phyloP scores from a whole-genome alignment of 331 rosid species.

The Arachis monticola region DNA sequence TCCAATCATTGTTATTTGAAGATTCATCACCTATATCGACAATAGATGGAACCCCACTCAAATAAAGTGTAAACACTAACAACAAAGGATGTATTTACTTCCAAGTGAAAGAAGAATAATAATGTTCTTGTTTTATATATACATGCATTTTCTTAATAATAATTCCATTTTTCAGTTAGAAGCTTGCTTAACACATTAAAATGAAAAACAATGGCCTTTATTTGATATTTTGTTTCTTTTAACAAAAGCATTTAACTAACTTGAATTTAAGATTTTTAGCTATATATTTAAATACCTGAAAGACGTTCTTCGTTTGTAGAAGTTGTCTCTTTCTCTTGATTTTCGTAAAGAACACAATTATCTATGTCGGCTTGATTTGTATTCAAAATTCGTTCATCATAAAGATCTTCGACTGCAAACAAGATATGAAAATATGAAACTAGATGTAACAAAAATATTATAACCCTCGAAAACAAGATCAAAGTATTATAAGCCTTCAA shows the following conservation, averaged over 20 bases:
- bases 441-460: not conserved
- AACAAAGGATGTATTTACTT: constrained; percentile 17
- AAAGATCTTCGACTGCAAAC: constrained; percentile 69
- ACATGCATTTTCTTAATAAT: not conserved
- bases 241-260: not conserved
- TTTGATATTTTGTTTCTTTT: not conserved
- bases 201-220: not conserved
- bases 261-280: constrained; percentile 5
- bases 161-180: not conserved
- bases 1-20: constrained; percentile 63
- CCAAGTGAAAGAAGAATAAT: constrained; percentile 20
- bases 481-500: too few species aligned
- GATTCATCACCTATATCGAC: constrained; percentile 81
- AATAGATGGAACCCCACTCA: not conserved
- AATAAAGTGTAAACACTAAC: not conserved
- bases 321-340: constrained; percentile 75
- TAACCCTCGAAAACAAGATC: too few species aligned
- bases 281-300: constrained; percentile 54
- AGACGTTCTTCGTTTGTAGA: constrained; percentile 81
- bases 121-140: not conserved
- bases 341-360: constrained; percentile 61
- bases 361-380: constrained; percentile 78
- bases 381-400: constrained; percentile 69
- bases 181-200: not conserved
- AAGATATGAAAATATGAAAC: constrained; percentile 7